phyloP scores from a whole-genome alignment of 176 grass and related monocot genomes.

The Tillandsia leiboldiana region DNA sequence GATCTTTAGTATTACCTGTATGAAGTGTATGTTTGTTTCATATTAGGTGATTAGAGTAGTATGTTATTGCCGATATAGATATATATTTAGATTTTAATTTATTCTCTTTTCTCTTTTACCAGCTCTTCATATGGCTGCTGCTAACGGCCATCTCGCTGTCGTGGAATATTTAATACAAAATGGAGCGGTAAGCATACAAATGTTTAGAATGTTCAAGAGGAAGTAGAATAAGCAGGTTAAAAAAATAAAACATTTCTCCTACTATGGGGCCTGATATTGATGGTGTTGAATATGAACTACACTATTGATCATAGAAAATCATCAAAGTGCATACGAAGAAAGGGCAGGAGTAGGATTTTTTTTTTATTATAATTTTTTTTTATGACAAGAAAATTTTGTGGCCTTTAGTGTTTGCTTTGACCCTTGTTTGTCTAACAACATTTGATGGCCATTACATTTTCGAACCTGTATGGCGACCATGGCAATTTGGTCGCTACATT shows the following conservation, averaged over 20 bases:
- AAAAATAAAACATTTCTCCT: background rate
- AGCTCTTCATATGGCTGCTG: slow-evolving; percentile 94
- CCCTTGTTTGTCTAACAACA: background rate
- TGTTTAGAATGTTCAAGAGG: background rate
- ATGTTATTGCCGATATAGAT: slow-evolving; percentile 7
- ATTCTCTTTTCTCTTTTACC: slow-evolving; percentile 18
- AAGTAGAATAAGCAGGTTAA: background rate
- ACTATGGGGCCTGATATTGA: too few species aligned
- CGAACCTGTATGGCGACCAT: background rate
- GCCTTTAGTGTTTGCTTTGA: background rate
- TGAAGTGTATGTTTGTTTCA: background rate
- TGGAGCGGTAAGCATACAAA: slow-evolving; percentile 46
- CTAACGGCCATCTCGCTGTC: slow-evolving; percentile 83
- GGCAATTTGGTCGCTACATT: slow-evolving; percentile 1
- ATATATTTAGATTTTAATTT: background rate
- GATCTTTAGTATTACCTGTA: background rate
- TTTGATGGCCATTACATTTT: background rate
- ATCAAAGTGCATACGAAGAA: too few species aligned
- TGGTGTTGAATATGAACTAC: too few species aligned
- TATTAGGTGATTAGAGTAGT: background rate
- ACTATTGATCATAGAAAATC: too few species aligned
- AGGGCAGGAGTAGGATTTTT: too few species aligned
- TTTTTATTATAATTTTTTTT: too few species aligned
- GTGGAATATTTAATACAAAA: slow-evolving; percentile 90
- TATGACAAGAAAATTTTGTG: background rate